phyloP scores from a whole-genome alignment of 139 green algal species.

The Haematococcus lacustris region DNA sequence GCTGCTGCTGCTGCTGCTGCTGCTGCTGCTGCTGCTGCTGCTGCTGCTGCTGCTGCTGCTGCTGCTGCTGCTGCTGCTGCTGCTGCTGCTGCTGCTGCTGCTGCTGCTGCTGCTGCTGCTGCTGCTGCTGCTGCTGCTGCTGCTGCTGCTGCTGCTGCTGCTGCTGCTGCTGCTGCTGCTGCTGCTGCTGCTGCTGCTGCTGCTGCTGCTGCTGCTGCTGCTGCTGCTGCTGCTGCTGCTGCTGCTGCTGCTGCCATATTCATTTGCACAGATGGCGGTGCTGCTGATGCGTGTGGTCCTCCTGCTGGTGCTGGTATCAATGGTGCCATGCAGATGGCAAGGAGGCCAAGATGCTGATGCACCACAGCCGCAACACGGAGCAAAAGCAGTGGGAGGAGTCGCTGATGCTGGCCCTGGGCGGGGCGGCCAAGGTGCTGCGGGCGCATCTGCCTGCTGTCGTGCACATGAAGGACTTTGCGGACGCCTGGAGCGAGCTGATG shows the following conservation, averaged over 20 bases:
- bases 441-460: slow-evolving; percentile 64
- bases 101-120: too few relatives aligned
- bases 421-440: slow-evolving; percentile 72
- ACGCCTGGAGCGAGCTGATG: slow-evolving; percentile 69
- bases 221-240: background rate
- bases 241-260: background rate
- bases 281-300: too few relatives aligned
- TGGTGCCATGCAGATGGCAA: slow-evolving; percentile 24
- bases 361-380: slow-evolving; percentile 89
- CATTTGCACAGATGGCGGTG: too few relatives aligned
- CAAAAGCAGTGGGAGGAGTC: slow-evolving; percentile 96
- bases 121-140: too few relatives aligned
- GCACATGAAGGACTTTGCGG: slow-evolving; percentile 45
- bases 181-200: too few relatives aligned
- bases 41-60: too few relatives aligned
- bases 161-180: too few relatives aligned
- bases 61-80: too few relatives aligned
- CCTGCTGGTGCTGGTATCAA: background rate
- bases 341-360: slow-evolving; percentile 78
- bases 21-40: background rate
- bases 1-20: background rate
- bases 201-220: too few relatives aligned
- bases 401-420: slow-evolving; percentile 73
- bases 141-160: too few relatives aligned
- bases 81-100: too few relatives aligned